Evolutionary conservation across 495 filamentous ascomycete genomes (phyloP).

Genomic region (Penicillium coprophilum): DNA sequence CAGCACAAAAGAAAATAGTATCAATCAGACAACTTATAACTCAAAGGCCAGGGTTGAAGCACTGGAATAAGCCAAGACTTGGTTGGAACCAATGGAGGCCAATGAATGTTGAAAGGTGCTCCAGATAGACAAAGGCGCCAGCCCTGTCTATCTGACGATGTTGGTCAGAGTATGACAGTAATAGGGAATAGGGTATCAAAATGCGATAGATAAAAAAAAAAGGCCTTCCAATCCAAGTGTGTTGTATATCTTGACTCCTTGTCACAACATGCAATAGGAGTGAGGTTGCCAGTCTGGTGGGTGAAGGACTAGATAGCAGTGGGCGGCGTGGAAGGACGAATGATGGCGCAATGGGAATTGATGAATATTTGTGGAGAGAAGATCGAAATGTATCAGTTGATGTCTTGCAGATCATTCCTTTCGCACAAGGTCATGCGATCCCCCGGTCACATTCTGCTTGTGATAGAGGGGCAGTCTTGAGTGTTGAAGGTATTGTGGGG

Average conservation of each 20-base stretch:
- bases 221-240: background rate
- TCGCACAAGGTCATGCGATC: background rate
- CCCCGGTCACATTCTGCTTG: background rate
- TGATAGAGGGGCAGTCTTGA: background rate
- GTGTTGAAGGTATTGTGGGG: constrained; percentile 1
- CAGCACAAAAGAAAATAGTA: background rate
- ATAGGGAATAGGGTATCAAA: background rate
- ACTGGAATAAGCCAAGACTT: background rate
- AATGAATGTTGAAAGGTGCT: background rate
- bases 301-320: background rate
- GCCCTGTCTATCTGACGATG: background rate
- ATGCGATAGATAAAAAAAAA: background rate
- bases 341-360: background rate
- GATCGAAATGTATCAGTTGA: background rate
- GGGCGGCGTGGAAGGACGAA: background rate
- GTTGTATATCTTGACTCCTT: background rate
- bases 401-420: background rate
- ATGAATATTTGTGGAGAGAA: background rate
- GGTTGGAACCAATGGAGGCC: background rate
- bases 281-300: background rate
- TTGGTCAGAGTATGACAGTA: background rate
- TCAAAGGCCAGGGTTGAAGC: constrained; percentile 9
- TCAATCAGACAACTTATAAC: background rate
- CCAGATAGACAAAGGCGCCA: background rate
- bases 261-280: background rate